Conservation (phyloP, 139 green algal species). For the Tetradesmus obliquus region DNA sequence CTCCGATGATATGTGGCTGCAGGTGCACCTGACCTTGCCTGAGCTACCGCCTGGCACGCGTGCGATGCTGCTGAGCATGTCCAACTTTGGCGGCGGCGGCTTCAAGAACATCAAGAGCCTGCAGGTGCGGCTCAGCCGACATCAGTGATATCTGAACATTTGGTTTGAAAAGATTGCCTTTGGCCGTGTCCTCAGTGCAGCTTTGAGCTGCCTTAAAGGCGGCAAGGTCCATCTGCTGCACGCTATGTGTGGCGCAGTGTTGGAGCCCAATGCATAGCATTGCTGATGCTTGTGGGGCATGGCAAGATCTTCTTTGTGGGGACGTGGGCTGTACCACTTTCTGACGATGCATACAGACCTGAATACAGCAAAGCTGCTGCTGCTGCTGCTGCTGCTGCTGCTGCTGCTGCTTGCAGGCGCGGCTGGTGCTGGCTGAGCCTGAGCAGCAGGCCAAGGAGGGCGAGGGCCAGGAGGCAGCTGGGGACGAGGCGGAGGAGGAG, state of each 20-base stretch:
- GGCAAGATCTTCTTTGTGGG: too few relatives aligned
- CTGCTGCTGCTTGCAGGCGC: not conserved
- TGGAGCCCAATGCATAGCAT: too few relatives aligned
- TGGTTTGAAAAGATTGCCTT: too few relatives aligned
- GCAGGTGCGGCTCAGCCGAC: not conserved
- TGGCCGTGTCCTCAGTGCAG: too few relatives aligned
- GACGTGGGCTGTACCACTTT: too few relatives aligned
- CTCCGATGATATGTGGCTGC: not conserved
- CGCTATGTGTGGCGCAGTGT: too few relatives aligned
- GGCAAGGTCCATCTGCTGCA: too few relatives aligned
- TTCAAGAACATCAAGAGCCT: constrained; percentile 47
- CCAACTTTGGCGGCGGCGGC: constrained; percentile 47
- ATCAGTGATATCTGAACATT: not conserved
- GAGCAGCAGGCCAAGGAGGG: not conserved
- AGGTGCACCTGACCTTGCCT: constrained; percentile 37
- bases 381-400: not conserved
- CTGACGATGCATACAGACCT: too few relatives aligned
- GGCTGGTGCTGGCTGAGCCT: not conserved
- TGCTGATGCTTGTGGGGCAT: too few relatives aligned
- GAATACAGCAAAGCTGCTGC: too few relatives aligned
- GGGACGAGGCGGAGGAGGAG: not conserved
- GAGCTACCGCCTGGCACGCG: constrained; percentile 36
- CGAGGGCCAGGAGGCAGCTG: not conserved
- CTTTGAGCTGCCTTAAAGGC: too few relatives aligned
- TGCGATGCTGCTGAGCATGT: constrained; percentile 39